Conservation (phyloP, 179 eudicot species). For the Monotropa hypopitys region DNA sequence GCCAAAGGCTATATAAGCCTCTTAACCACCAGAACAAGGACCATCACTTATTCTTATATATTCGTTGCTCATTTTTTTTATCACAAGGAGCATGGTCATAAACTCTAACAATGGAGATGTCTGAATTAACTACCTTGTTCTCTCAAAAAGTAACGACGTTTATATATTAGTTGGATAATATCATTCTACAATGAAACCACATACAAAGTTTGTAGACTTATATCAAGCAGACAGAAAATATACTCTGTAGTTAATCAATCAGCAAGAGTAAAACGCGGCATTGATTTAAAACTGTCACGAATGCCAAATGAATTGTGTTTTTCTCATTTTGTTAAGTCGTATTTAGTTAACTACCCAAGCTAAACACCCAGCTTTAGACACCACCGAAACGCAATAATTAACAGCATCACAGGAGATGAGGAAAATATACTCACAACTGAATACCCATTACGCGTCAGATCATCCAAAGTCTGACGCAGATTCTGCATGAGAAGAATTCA, state of each 20-base stretch:
- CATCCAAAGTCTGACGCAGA: slow-evolving; percentile 88
- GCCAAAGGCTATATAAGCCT: no score
- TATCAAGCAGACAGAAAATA: background rate
- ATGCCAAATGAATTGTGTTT: background rate
- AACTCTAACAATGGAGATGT: no score
- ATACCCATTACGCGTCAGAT: slow-evolving; percentile 81
- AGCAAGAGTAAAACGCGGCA: background rate
- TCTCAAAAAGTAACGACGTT: background rate
- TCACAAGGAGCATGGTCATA: no score
- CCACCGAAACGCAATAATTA: background rate
- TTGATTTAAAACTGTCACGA: background rate
- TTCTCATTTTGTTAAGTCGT: no score
- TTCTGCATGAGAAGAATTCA: slow-evolving; percentile 44
- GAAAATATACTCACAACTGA: slow-evolving; percentile 68
- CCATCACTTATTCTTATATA: no score
- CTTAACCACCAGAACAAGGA: no score
- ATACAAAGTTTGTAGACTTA: background rate
- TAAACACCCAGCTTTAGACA: background rate
- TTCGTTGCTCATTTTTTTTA: no score
- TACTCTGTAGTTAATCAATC: background rate
- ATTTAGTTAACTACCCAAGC: background rate
- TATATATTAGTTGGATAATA: background rate
- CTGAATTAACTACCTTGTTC: background rate
- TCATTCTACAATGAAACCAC: background rate
- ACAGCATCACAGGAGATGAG: slow-evolving; percentile 12